Conservation (phyloP, 441 rosid genomes). For the Francoa sonchifolia region DNA sequence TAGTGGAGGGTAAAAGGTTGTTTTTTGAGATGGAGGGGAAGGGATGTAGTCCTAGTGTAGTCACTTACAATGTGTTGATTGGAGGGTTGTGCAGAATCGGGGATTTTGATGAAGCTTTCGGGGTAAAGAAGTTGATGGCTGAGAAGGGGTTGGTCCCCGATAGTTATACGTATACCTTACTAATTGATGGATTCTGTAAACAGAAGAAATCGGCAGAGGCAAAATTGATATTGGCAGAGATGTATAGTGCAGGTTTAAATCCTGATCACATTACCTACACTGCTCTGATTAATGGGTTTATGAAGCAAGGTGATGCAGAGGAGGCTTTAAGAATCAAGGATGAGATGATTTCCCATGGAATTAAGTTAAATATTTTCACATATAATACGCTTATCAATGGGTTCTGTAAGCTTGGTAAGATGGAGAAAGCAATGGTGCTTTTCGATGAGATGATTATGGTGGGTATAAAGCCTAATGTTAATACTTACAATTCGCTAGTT, state of each 20-base stretch:
- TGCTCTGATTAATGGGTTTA: conserved; percentile 33
- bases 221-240: conserved; percentile 37
- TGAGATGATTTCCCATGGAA: conserved; percentile 41
- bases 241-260: conserved; percentile 22
- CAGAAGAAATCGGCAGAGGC: conserved; percentile 45
- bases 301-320: conserved; percentile 27
- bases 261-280: conserved; percentile 25
- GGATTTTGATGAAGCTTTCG: conserved; percentile 38
- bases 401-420: conserved; percentile 43
- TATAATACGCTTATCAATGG: conserved; percentile 40
- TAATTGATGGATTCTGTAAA: conserved; percentile 51
- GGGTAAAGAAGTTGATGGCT: conserved; percentile 33
- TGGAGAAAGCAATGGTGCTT: conserved; percentile 47
- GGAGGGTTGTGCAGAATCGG: conserved; percentile 47
- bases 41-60: conserved; percentile 32
- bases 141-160: conserved; percentile 35
- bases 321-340: conserved; percentile 35
- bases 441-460: conserved; percentile 42
- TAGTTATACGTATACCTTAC: conserved; percentile 28
- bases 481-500: conserved; percentile 45
- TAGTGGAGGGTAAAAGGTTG: conserved; percentile 25
- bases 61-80: conserved; percentile 41
- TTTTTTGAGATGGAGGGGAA: conserved; percentile 42
- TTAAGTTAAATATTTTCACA: conserved; percentile 24
- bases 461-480: conserved; percentile 45